Conservation (phyloP, 1,139 yeast genomes). For the Debaryomycetaceae sp. region DNA sequence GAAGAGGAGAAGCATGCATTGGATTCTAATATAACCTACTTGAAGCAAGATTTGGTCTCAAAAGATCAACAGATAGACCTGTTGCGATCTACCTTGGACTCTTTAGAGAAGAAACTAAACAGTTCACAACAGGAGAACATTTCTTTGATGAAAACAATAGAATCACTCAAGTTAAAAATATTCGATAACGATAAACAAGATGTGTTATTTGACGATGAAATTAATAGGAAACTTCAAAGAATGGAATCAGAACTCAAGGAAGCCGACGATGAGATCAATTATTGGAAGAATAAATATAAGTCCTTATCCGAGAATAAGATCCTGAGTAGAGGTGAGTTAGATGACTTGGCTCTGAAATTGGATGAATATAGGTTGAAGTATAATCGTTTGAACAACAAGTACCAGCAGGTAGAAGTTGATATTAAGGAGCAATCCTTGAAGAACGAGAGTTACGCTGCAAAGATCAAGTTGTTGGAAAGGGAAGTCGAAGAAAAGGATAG, state of each 20-base stretch:
- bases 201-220: neutral
- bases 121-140: neutral
- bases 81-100: constrained; percentile 3
- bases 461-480: constrained; percentile 10
- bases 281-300: constrained; percentile 9
- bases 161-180: constrained; percentile 2
- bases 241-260: constrained; percentile 3
- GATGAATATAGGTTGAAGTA: constrained; percentile 8
- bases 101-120: constrained; percentile 2
- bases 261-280: constrained; percentile 3
- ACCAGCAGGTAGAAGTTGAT: constrained; percentile 12
- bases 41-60: constrained; percentile 6
- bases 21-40: constrained; percentile 2
- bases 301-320: constrained; percentile 3
- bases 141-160: constrained; percentile 3
- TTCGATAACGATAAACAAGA: constrained; percentile 3
- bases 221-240: constrained; percentile 2
- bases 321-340: constrained; percentile 9
- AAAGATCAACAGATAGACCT: constrained; percentile 5
- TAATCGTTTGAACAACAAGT: constrained; percentile 10
- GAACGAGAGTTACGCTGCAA: constrained; percentile 9
- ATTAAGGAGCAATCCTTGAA: constrained; percentile 8
- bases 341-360: constrained; percentile 7
- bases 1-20: constrained; percentile 7
- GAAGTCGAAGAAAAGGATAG: constrained; percentile 22